Evolutionary conservation across 2,329 filamentous ascomycete genomes (phyloP).

Genomic region (Plenodomus lindquistii): DNA sequence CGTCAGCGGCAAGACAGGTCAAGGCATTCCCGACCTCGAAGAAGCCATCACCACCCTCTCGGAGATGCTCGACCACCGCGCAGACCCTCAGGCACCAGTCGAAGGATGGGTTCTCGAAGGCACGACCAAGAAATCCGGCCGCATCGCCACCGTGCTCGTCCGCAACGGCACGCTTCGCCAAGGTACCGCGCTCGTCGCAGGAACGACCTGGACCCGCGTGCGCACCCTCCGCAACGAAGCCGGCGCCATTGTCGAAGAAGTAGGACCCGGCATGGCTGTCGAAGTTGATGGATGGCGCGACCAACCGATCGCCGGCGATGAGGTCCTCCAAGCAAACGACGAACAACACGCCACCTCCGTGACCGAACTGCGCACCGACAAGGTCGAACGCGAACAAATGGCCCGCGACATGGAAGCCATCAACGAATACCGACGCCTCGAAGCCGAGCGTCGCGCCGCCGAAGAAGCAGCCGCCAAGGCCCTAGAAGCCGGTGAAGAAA

Average conservation of each 20-base stretch:
- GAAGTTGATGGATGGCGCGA: conserved; percentile 95
- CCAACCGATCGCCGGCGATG: conserved; percentile 81
- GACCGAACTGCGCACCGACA: conserved; percentile 74
- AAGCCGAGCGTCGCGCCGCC: conserved; percentile 65
- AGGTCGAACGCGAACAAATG: conserved; percentile 67
- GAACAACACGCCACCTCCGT: conserved; percentile 80
- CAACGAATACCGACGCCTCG: conserved; percentile 64
- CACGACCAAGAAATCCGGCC: conserved; percentile 81
- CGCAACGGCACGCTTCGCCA: conserved; percentile 80
- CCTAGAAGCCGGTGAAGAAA: conserved; percentile 21
- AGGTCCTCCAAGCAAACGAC: conserved; percentile 79
- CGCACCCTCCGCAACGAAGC: conserved; percentile 83
- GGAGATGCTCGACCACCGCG: conserved; percentile 88
- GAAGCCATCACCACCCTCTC: conserved; percentile 85
- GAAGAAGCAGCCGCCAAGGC: conserved; percentile 53
- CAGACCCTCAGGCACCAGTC: conserved; percentile 73
- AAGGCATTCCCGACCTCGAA: conserved; percentile 89
- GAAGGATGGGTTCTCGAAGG: conserved; percentile 96
- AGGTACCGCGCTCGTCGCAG: conserved; percentile 85
- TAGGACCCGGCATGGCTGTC: conserved; percentile 84
- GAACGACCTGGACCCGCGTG: conserved; percentile 85
- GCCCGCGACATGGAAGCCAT: conserved; percentile 75
- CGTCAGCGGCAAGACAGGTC: conserved; percentile 91
- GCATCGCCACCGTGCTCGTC: conserved; percentile 85
- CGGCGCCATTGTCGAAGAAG: conserved; percentile 71